phyloP scores from a whole-genome alignment of 306 rosid genomes.

The Acacia crassicarpa region DNA sequence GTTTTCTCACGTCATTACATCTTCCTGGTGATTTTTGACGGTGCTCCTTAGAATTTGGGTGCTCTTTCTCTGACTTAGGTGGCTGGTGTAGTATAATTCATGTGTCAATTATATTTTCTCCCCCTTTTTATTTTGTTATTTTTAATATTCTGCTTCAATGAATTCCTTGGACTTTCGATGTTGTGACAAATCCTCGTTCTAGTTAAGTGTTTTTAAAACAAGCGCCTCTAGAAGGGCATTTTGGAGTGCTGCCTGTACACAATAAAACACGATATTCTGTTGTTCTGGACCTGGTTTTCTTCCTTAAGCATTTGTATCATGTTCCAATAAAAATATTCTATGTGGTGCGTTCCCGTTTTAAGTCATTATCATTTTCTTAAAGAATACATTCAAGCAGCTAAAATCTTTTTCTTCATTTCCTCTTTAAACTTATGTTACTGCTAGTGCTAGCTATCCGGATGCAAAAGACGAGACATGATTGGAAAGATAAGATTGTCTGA shows the following conservation, averaged over 20 bases:
- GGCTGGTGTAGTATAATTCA: background rate
- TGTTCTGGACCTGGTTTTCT: background rate
- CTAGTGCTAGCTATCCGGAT: background rate
- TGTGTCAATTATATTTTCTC: background rate
- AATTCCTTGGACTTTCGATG: background rate
- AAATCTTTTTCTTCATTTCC: background rate
- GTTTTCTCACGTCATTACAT: background rate
- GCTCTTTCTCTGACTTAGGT: background rate
- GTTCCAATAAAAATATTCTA: background rate
- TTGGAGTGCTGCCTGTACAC: background rate
- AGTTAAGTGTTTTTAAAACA: background rate
- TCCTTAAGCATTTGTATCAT: background rate
- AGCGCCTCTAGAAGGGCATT: background rate
- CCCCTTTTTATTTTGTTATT: background rate
- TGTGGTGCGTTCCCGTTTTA: background rate
- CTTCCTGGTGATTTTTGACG: background rate
- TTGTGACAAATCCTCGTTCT: background rate
- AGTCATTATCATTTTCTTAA: background rate
- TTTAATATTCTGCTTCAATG: background rate
- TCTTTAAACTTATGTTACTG: background rate
- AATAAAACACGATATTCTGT: background rate
- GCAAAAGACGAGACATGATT: background rate
- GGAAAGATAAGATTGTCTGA: background rate
- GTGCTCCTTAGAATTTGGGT: background rate
- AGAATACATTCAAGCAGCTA: conserved; percentile 9